These are phyloP conservation scores for Diversispora epigaea DNA, from an alignment of 192 early-diverging fungal species.

Conservation along the genomic window DNA sequence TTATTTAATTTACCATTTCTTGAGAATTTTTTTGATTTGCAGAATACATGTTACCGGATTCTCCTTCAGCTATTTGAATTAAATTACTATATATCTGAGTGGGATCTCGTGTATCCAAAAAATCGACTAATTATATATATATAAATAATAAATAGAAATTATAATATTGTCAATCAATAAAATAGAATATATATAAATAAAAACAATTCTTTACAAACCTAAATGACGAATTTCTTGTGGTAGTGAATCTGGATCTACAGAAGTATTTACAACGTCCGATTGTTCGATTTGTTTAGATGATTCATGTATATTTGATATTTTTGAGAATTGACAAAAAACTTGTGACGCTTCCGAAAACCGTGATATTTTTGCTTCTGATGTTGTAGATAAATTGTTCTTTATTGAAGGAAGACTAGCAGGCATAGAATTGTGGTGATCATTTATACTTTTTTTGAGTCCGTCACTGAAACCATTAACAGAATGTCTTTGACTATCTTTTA, in stretches of 20 bases:
- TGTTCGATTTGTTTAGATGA: background rate
- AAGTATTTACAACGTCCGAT: background rate
- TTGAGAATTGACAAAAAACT: no score
- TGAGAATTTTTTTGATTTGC: slow-evolving; percentile 64
- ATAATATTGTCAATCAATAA: background rate
- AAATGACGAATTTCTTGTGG: slow-evolving; percentile 4
- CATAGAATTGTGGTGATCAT: background rate
- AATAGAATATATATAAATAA: background rate
- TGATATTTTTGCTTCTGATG: background rate
- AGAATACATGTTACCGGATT: slow-evolving; percentile 86
- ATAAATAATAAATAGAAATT: background rate
- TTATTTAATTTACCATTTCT: slow-evolving; percentile 26
- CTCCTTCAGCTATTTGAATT: slow-evolving; percentile 91
- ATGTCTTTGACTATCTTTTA: background rate
- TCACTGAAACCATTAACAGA: no score
- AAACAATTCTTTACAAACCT: background rate
- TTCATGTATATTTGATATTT: background rate
- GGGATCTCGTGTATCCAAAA: slow-evolving; percentile 81
- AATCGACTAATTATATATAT: slow-evolving; percentile 42
- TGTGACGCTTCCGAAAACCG: background rate
- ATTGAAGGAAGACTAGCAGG: background rate
- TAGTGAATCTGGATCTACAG: background rate
- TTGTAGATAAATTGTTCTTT: background rate
- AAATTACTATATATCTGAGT: slow-evolving; percentile 78
- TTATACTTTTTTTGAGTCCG: background rate